A percentile compares a stretch with the other conserved stretches of the same genome.
These are phyloP conservation scores for Avicennia marina DNA, from an alignment of 257 asterid species.

Conservation along the genomic window DNA sequence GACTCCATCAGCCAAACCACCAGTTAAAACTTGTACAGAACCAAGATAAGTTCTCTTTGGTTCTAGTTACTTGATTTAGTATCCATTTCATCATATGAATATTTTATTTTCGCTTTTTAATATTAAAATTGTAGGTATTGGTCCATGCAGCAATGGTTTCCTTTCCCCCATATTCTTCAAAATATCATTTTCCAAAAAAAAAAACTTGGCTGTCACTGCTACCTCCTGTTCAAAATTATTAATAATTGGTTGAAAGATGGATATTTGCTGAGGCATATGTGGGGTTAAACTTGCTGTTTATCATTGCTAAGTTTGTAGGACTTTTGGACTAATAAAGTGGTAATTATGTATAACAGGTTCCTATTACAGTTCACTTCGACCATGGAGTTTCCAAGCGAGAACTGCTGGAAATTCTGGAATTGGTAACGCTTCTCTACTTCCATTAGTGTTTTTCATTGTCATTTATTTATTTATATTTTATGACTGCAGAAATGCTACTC, in stretches of 20 bases:
- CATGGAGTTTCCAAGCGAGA: conserved; percentile 89
- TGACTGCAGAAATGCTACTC: background rate
- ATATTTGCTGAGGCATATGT: background rate
- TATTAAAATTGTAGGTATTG: too few species aligned
- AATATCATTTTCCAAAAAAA: too few species aligned
- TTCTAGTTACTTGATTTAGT: too few species aligned
- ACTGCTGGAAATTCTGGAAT: conserved; percentile 75
- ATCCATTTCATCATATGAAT: too few species aligned
- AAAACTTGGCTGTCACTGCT: too few species aligned
- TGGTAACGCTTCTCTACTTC: conserved; percentile 40
- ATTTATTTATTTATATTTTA: background rate
- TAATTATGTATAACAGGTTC: conserved; percentile 48
- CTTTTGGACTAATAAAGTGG: background rate
- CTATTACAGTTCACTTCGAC: conserved; percentile 93
- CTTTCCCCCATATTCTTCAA: too few species aligned
- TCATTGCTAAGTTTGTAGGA: background rate
- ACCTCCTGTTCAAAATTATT: too few species aligned
- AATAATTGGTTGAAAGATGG: conserved; percentile 7
- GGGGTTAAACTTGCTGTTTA: background rate
- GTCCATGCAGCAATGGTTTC: too few species aligned
- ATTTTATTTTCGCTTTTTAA: too few species aligned
- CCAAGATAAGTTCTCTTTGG: too few species aligned
- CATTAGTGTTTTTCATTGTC: background rate
- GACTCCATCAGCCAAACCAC: too few species aligned
- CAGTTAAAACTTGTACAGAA: too few species aligned